Conservation (phyloP, 176 grass and related monocot species). For the Alopecurus myosuroides region DNA sequence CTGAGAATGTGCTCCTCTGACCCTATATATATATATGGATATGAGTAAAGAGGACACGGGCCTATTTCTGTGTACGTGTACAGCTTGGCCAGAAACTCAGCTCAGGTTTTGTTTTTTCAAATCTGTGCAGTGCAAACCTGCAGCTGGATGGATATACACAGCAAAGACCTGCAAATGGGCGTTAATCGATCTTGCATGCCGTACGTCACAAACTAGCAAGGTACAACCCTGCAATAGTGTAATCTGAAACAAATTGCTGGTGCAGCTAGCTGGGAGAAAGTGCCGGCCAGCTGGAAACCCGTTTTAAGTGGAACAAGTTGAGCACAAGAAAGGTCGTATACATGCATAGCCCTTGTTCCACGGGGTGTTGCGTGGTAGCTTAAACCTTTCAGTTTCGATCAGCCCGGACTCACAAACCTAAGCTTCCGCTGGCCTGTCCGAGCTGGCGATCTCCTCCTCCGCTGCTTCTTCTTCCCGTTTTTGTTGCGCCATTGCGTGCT, state of each 20-base stretch:
- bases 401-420: background rate
- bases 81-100: too few relatives aligned
- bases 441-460: background rate
- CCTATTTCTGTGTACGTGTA: too few relatives aligned
- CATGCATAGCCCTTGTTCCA: background rate
- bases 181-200: background rate
- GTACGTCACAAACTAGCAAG: background rate
- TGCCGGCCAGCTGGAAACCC: background rate
- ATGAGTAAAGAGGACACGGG: background rate
- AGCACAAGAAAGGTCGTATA: background rate
- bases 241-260: background rate
- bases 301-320: background rate
- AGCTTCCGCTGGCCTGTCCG: background rate
- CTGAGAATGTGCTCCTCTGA: too few relatives aligned
- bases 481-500: constrained; percentile 1
- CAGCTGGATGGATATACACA: background rate
- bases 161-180: background rate
- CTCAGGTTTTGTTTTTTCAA: background rate
- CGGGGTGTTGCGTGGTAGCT: constrained; percentile 17
- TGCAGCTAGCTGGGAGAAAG: background rate
- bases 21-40: background rate
- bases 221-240: background rate
- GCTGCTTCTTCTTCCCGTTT: background rate
- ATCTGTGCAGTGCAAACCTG: background rate
- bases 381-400: constrained; percentile 7